A percentile compares a stretch with the other conserved stretches of the same genome.
Evolutionary conservation across 2,329 filamentous ascomycete species (phyloP).

Genomic region (Blastomyces parvus): DNA sequence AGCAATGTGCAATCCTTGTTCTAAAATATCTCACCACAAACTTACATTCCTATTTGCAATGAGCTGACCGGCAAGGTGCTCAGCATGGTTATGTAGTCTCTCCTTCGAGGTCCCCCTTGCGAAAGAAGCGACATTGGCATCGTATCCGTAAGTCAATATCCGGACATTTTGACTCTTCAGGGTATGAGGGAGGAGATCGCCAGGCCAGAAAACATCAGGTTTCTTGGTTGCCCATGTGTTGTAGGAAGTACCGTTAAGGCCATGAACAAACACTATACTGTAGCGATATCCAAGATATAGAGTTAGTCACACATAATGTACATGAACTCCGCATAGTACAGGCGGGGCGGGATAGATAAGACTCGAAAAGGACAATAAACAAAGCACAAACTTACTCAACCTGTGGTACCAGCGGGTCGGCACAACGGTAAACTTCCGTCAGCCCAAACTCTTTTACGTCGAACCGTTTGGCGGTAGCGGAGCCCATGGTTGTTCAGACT

Average conservation of each 20-base stretch:
- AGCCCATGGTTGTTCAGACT: slow-evolving; percentile 6
- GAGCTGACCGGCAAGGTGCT: slow-evolving; percentile 55
- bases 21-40: slow-evolving; percentile 8
- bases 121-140: slow-evolving; percentile 52
- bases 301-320: background rate
- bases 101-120: slow-evolving; percentile 50
- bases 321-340: background rate
- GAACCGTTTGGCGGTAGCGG: slow-evolving; percentile 18
- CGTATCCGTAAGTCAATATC: slow-evolving; percentile 64
- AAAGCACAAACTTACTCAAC: slow-evolving; percentile 27
- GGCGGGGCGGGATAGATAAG: background rate
- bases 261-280: slow-evolving; percentile 59
- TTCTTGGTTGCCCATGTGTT: slow-evolving; percentile 51
- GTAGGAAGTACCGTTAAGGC: slow-evolving; percentile 56
- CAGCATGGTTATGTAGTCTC: slow-evolving; percentile 61
- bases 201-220: slow-evolving; percentile 58
- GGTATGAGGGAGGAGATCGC: slow-evolving; percentile 54
- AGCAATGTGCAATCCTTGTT: background rate
- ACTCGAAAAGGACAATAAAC: background rate
- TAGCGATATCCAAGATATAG: background rate
- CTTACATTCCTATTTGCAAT: slow-evolving; percentile 51
- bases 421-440: slow-evolving; percentile 33
- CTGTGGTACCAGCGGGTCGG: slow-evolving; percentile 22
- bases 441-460: slow-evolving; percentile 33
- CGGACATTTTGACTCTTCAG: slow-evolving; percentile 51